A percentile compares a stretch with the other conserved stretches of the same genome.
Evolutionary conservation across 176 grass and related monocot genomes (phyloP).

Genomic region (Eleusine coracana): DNA sequence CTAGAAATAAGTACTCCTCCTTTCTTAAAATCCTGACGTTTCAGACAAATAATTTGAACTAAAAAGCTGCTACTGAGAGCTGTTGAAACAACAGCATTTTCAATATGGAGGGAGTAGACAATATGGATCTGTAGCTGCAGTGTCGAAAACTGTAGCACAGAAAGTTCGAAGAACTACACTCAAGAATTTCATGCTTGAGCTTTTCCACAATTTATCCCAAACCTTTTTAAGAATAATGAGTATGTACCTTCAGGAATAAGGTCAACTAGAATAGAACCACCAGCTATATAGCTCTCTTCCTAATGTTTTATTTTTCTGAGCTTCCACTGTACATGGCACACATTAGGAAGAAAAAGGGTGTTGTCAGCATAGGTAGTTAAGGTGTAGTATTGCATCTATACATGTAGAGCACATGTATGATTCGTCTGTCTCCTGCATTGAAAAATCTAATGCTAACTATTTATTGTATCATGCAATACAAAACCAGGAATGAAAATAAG

Average conservation of each 20-base stretch:
- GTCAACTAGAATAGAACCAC: not conserved
- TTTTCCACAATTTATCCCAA: not conserved
- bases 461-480: constrained; percentile 12
- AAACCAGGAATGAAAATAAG: not conserved
- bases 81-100: too few species aligned
- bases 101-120: not conserved
- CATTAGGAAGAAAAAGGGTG: not conserved
- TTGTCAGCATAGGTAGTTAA: not conserved
- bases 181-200: not conserved
- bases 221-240: not conserved
- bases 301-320: not conserved
- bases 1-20: not conserved
- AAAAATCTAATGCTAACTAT: constrained; percentile 19
- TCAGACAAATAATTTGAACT: too few species aligned
- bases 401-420: not conserved
- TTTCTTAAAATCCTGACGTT: too few species aligned
- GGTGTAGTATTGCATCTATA: not conserved
- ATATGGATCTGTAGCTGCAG: not conserved
- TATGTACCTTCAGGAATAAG: constrained; percentile 2
- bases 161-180: not conserved
- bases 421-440: not conserved
- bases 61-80: too few species aligned
- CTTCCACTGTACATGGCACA: constrained; percentile 3
- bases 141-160: not conserved
- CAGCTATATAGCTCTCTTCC: not conserved